Base-by-base conservation (phyloP, 192 early-diverging fungal genomes). In the Linnemannia hyalina region DNA sequence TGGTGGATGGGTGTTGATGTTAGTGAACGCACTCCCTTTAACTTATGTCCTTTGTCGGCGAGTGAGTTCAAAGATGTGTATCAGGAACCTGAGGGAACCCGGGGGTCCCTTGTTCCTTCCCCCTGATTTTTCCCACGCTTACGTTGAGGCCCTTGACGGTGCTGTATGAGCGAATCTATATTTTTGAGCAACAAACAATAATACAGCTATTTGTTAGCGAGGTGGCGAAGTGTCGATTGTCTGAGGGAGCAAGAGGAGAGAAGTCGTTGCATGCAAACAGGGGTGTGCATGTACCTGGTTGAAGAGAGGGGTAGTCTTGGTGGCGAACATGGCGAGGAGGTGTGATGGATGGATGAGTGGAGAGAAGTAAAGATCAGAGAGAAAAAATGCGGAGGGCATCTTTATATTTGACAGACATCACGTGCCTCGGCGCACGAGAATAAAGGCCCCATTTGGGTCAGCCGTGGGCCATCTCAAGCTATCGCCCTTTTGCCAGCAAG, bases 41-140 rank as follows among this genome's bases (percentile, higher is more conserved):
- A 9, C 11, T 32, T 65, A 11, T 29, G 9, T 65, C 26, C 4
- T 32, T 60, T 65, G 26, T 32, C 29, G 11, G 26, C 8, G 60
- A 15, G 4, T 15, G 29, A 32, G 55, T 57, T 3, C 23, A 9
- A 32, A 65, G 60, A 2, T 52, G 11, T 65, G 11, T 13, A 8
- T 65, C 29, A 65, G 26, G 60, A 13, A 13, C 57, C 0, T 32
- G 11, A 0, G 29, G 22, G 60, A 29, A 65, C n/a, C 60, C 10
- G 23, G 13, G 26, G 60, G 49, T 29, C 32, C 78, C n/a, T 38
- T 65, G 47, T 65, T 26, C 32, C 26, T 52, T 42, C 82, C 76
- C 82, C 82, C 68, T 38, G 65, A 80, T 69, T 80, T 80, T 81
- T 86, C 71, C 84, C 73, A 81, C 79, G 84, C 79, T 86, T 86